Conservation (phyloP, 495 filamentous ascomycete genomes). For the Amniculicola lignicola region DNA sequence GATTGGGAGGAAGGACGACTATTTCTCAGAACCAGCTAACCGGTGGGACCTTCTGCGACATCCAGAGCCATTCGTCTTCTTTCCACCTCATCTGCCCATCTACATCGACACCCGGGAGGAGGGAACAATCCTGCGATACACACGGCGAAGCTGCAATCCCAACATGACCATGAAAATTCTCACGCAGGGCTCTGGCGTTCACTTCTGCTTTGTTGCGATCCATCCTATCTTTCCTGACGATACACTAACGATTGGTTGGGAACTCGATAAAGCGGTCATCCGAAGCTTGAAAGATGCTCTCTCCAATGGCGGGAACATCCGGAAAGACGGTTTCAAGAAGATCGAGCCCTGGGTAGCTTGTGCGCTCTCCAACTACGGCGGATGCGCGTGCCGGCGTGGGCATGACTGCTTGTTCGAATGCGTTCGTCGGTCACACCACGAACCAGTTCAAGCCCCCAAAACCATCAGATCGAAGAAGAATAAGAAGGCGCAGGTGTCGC, state of each 20-base stretch:
- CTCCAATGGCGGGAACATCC: conserved; percentile 48
- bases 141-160: conserved; percentile 81
- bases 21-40: conserved; percentile 67
- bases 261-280: conserved; percentile 52
- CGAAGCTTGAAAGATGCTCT: conserved; percentile 40
- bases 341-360: conserved; percentile 64
- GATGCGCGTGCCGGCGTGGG: conserved; percentile 69
- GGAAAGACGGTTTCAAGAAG: conserved; percentile 40
- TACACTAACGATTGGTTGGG: conserved; percentile 68
- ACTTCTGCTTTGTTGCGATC: conserved; percentile 84
- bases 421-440: conserved; percentile 60
- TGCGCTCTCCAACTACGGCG: conserved; percentile 80
- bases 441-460: conserved; percentile 50
- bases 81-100: conserved; percentile 52
- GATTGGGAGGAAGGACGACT: conserved; percentile 74
- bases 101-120: conserved; percentile 87
- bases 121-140: conserved; percentile 78
- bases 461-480: conserved; percentile 46
- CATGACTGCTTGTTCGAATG: conserved; percentile 63
- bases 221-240: conserved; percentile 61
- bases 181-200: conserved; percentile 64
- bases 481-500: conserved; percentile 62
- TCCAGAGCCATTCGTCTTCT: conserved; percentile 59
- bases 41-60: conserved; percentile 72
- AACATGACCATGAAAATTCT: conserved; percentile 81